Evolutionary conservation across 176 grass and related monocot species (phyloP), one percentile per base, ranked within the genome.

Genomic region (Echinochloa phyllopogon): DNA sequence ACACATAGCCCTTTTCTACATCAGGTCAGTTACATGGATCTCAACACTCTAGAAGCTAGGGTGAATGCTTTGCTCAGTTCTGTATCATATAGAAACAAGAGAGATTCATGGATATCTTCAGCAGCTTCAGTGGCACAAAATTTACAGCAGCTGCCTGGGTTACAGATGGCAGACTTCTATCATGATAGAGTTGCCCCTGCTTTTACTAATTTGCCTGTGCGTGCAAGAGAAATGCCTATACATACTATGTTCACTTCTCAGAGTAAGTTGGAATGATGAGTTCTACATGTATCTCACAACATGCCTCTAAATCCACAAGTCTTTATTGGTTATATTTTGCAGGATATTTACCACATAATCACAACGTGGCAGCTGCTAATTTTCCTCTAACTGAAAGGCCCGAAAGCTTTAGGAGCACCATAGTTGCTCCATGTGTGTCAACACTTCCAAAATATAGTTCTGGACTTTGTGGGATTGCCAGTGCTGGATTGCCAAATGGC

Each of bases 21-120:
- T 79, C 84, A 90, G 88, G 4, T 42, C 18, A 10, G 50, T 4
- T 90, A 90, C 84, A 74, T 86, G 74, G 88, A 90, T 83, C 81
- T 68, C 1, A 44, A 25, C 6, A 90, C 84, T 68, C 0, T 90
- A 66, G 23, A 83, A 66, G 67, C 13, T 72, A 74, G 88, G 48
- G 38, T 74, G 67, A 79, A 49, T 74, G n/a, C 66, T 79, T 9
- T 79, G 36, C 39, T 90, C 74, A 86, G 21, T 59, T 49, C 65
- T 78, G 21, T 17, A 50, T 48, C 66, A 5, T 58, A 73, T 83
- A 9, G 12, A 29, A 59, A 65, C 15, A 45, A 37, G 38, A 83
- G 18, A 83, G 27, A 68, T 78, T 15, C 49, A 17, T 17, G 16
- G 40, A 5, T 48, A 60, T 74, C 66, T 83, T 83, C 84, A 79